Conservation (phyloP, 169 alveolate genomes). For the Eimeria brunetti region DNA sequence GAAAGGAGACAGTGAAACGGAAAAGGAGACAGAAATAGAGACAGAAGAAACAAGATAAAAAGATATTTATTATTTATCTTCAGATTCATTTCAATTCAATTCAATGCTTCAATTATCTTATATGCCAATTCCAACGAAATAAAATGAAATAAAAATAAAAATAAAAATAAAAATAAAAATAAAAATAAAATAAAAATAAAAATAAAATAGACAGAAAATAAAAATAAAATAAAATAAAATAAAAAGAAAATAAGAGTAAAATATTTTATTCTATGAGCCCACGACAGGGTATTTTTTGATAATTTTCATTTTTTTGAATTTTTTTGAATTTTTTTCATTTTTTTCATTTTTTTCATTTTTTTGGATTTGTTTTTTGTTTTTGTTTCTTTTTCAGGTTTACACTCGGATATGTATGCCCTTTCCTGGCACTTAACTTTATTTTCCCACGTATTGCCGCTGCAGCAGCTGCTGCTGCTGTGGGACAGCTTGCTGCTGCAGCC, state of each 20-base stretch:
- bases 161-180: too few species aligned
- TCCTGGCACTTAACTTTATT: conserved; percentile 77
- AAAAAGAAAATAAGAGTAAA: background rate
- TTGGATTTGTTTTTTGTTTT: background rate
- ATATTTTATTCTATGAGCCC: background rate
- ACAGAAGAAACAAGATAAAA: background rate
- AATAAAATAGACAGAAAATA: background rate
- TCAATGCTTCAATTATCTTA: too few species aligned
- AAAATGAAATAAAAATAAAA: too few species aligned
- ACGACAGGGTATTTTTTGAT: too few species aligned
- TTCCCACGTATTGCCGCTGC: conserved; percentile 71
- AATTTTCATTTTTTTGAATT: too few species aligned
- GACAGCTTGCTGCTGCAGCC: conserved; percentile 79
- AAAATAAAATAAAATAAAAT: background rate
- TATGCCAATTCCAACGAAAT: too few species aligned
- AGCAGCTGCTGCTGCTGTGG: conserved; percentile 75
- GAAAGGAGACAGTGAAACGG: background rate
- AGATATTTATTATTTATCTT: too few species aligned
- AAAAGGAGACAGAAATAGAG: background rate
- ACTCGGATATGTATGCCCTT: conserved; percentile 77
- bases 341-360: background rate
- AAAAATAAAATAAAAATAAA: background rate
- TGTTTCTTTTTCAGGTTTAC: conserved; percentile 50
- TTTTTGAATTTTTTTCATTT: too few species aligned
- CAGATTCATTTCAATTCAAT: too few species aligned